Conservation (phyloP, 495 filamentous ascomycete genomes). For the Aspergillus mulundensis region DNA sequence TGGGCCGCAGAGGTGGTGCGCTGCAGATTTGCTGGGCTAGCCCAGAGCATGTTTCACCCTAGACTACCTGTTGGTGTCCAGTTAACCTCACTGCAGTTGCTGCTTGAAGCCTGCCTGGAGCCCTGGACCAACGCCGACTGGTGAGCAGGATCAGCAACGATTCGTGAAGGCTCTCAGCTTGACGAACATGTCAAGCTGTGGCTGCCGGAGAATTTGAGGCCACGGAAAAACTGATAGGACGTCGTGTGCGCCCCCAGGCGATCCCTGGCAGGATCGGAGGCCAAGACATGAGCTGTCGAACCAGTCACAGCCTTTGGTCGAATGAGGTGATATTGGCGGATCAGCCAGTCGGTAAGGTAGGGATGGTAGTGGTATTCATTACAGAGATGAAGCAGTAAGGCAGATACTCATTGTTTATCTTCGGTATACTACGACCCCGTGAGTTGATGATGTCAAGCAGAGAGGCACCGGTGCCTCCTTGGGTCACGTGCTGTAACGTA, state of each 20-base stretch:
- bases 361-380: background rate
- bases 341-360: background rate
- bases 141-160: too few relatives aligned
- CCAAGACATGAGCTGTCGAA: constrained; percentile 10
- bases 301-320: background rate
- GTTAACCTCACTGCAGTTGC: background rate
- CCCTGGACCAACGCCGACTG: too few relatives aligned
- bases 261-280: background rate
- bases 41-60: too few relatives aligned
- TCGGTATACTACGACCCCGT: background rate
- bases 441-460: constrained; percentile 4
- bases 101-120: background rate
- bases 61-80: background rate
- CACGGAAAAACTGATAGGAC: constrained; percentile 1
- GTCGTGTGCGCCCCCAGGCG: background rate
- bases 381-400: background rate
- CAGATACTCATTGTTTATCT: background rate
- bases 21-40: background rate
- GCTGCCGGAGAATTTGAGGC: constrained; percentile 1
- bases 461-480: background rate
- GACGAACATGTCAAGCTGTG: background rate
- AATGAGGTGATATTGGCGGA: background rate
- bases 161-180: background rate
- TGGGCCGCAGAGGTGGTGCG: too few relatives aligned
- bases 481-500: constrained; percentile 20